A percentile compares a stretch with the other conserved stretches of the same genome.
phyloP scores from a whole-genome alignment of 1,284 basidiomycete species.

The Tetrapyrgos nigripes region DNA sequence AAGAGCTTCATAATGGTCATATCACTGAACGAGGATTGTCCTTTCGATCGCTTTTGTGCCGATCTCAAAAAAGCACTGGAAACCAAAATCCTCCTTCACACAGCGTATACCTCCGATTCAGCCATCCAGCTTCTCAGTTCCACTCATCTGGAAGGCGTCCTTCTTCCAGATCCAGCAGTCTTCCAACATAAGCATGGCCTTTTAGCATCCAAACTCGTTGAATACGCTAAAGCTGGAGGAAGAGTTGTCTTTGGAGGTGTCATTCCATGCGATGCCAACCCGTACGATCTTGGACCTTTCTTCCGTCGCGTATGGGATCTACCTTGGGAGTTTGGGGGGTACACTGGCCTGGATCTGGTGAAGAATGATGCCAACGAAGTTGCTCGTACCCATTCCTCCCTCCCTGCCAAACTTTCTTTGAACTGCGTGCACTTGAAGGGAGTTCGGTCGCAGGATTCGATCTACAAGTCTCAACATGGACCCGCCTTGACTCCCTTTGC shows the following conservation, averaged over 20 bases:
- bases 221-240: conserved; percentile 36
- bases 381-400: conserved; percentile 15
- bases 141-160: conserved; percentile 32
- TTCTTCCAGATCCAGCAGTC: conserved; percentile 35
- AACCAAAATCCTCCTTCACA: not conserved
- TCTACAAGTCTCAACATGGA: not conserved
- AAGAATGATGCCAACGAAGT: conserved; percentile 1
- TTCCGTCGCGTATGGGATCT: conserved; percentile 26
- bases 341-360: not conserved
- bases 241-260: conserved; percentile 35
- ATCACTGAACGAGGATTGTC: not conserved
- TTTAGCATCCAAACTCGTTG: conserved; percentile 28
- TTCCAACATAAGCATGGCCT: conserved; percentile 22
- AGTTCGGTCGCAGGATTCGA: conserved; percentile 20
- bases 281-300: conserved; percentile 15
- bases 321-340: conserved; percentile 19
- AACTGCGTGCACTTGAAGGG: conserved; percentile 23
- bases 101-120: not conserved
- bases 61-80: not conserved
- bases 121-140: conserved; percentile 10
- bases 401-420: conserved; percentile 19
- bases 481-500: conserved; percentile 26
- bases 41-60: not conserved
- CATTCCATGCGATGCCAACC: conserved; percentile 23
- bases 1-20: not conserved